Evolutionary conservation across 441 rosid genomes (phyloP).

Genomic region (Rhodomyrtus psidioides): DNA sequence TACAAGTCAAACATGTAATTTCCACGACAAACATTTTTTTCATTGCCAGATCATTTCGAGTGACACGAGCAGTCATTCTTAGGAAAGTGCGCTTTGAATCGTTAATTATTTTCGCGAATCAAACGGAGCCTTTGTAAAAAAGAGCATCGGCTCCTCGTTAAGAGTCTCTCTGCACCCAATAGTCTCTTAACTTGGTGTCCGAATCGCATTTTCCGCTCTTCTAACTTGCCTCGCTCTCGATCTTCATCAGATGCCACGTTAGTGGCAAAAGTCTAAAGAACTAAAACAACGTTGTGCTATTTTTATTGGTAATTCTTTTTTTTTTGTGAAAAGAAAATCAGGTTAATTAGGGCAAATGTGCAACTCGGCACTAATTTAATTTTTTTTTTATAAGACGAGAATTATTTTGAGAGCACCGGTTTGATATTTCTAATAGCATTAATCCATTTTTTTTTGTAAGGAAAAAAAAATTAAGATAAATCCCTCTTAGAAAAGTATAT

Average conservation of each 20-base stretch:
- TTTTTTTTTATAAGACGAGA: too few species aligned
- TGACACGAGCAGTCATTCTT: not conserved
- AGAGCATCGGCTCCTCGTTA: not conserved
- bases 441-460: too few species aligned
- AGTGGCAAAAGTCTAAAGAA: not conserved
- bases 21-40: not conserved
- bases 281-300: fast-evolving
- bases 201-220: not conserved
- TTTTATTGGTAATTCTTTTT: not conserved
- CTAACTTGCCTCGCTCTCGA: not conserved
- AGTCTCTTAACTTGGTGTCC: not conserved
- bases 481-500: not conserved
- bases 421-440: too few species aligned
- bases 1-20: not conserved
- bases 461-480: too few species aligned
- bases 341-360: too few species aligned
- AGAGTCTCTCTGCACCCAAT: not conserved
- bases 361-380: too few species aligned
- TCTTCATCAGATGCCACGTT: not conserved
- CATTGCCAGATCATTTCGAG: not conserved
- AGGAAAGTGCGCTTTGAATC: fast-evolving
- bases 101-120: fast-evolving
- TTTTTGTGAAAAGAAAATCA: too few species aligned
- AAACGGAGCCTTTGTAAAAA: not conserved
- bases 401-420: too few species aligned